Evolutionary conservation across 2,329 filamentous ascomycete genomes (phyloP), one percentile per base, ranked within the genome.

Genomic region (Venturia oleaginea): DNA sequence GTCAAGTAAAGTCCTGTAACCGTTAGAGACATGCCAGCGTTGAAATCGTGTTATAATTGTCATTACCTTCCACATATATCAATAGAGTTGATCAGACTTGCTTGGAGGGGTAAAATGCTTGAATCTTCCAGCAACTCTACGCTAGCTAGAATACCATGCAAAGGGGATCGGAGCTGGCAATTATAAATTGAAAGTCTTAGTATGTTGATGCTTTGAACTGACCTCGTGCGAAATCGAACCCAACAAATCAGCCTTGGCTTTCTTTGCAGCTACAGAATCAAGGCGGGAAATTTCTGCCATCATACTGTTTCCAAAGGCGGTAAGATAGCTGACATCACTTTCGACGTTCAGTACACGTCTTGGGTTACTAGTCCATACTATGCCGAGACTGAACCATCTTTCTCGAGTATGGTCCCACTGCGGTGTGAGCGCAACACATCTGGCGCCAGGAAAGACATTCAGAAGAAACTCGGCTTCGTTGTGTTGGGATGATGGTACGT

Each of bases 251-350:
- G 73, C 74, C 64, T 78, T 78, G 3, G 72, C 71, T 48, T 73
- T 69, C 15, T 71, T 70, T 19, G 71, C 69, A 37, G 79, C 79
- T 42, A 80, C 72, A 0, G 81, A 81, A 65, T 84, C 81, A 59
- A 83, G 66, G 1, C 81, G 76, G 0, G 80, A 78, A 0, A 86
- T 74, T 63, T 87, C 84, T 0, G 81, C 78, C 76, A 85, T 84
- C 19, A 84, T 81, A 0, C 80, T 79, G 63, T 81, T 80, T 0
- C 79, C 79, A 66, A 85, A 84, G 0, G 79, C 80, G 4, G 74
- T 72, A 6, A 85, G 73, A 38, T 81, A 82, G 15, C 76, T 80
- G 2, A 86, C 74, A 42, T 85, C 83, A 6, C 78, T 76, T 32
- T 79, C 73, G 1, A 74, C 67, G 0, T 77, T 78, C 40, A 85